These are phyloP conservation scores for Aegilops bicornis DNA, from an alignment of 176 grass and related monocot species.

Conservation along the genomic window DNA sequence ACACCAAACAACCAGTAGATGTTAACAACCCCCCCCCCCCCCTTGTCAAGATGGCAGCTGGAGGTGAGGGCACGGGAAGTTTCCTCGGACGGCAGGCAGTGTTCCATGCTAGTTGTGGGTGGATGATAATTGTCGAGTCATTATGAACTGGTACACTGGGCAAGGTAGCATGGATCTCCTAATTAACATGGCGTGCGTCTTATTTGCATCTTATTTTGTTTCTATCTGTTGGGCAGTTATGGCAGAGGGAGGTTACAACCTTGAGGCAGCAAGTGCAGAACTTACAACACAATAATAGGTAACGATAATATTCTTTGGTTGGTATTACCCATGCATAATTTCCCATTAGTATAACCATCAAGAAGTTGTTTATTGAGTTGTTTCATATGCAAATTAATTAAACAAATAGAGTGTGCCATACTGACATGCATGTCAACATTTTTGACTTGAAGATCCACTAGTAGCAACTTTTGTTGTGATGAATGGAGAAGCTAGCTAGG, in stretches of 20 bases:
- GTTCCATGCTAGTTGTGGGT: no score
- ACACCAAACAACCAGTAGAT: no score
- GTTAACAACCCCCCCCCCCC: no score
- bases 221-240: slow-evolving; percentile 14
- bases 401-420: neutral
- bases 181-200: neutral
- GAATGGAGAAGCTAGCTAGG: neutral
- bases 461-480: neutral
- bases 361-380: neutral
- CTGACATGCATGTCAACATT: neutral
- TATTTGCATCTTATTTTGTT: neutral
- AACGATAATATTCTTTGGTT: neutral
- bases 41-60: no score
- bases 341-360: neutral
- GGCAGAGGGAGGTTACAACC: slow-evolving; percentile 36
- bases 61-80: no score
- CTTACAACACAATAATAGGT: slow-evolving; percentile 41
- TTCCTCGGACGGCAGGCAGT: no score
- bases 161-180: neutral
- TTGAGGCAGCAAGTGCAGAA: slow-evolving; percentile 43
- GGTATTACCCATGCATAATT: neutral
- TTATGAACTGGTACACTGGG: neutral
- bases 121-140: no score
- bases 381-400: neutral
- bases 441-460: neutral